Conservation (phyloP, 208 protist species). For the Endotrypanum monterogeii region DNA sequence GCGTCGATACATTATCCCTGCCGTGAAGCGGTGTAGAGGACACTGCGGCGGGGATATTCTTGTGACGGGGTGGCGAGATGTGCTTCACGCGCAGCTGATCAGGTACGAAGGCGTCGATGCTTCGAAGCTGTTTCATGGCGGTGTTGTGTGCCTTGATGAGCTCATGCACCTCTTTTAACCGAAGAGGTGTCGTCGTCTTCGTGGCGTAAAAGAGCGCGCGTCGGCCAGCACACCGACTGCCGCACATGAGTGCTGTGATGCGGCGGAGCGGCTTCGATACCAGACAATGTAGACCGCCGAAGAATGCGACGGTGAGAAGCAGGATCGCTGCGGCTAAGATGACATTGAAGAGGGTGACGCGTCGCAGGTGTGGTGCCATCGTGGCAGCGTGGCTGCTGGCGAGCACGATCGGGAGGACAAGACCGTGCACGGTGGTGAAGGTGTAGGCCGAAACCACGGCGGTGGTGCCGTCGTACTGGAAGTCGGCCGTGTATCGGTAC, state of each 20-base stretch:
- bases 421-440: neutral
- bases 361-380: slow-evolving; percentile 5
- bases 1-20: neutral
- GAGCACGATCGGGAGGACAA: slow-evolving; percentile 1
- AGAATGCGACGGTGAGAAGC: neutral
- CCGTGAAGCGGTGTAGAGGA: neutral
- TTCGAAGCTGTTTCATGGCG: slow-evolving; percentile 13
- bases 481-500: slow-evolving; percentile 7
- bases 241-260: slow-evolving; percentile 3
- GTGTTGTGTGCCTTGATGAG: slow-evolving; percentile 26
- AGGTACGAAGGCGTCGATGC: slow-evolving; percentile 27
- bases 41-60: no score
- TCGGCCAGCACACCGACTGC: neutral
- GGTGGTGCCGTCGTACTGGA: slow-evolving; percentile 3
- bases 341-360: slow-evolving; percentile 10
- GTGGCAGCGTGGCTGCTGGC: slow-evolving; percentile 2
- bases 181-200: neutral
- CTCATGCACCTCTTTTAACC: slow-evolving; percentile 19
- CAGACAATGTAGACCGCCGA: neutral
- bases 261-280: slow-evolving; percentile 15
- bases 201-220: neutral
- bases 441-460: slow-evolving; percentile 2
- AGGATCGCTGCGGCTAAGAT: neutral
- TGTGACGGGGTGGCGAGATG: neutral
- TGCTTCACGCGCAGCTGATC: neutral